Evolutionary conservation across 495 filamentous ascomycete species (phyloP).

Genomic region (Hyaloscypha hepaticicola): DNA sequence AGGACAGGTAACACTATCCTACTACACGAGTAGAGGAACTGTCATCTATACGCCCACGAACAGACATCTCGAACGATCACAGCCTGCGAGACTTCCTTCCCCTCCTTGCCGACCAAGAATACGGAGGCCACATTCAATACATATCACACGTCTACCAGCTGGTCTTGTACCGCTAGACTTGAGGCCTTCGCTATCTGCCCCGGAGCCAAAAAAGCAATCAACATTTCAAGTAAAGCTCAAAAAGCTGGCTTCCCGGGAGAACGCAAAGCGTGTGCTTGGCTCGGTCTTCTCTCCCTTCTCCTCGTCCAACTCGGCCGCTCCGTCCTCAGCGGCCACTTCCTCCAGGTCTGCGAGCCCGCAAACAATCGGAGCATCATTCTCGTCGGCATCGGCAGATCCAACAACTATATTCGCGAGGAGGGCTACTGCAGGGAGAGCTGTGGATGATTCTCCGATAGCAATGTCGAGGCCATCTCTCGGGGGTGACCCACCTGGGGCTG

Average conservation of each 20-base stretch:
- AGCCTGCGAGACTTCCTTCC: slow-evolving; percentile 34
- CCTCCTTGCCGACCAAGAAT: slow-evolving; percentile 51
- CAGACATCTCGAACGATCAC: slow-evolving; percentile 1
- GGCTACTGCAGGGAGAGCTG: neutral
- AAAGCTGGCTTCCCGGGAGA: slow-evolving; percentile 40
- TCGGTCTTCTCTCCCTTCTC: slow-evolving; percentile 34
- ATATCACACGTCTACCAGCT: slow-evolving; percentile 53
- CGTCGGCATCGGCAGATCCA: slow-evolving; percentile 22
- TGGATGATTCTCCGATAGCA: slow-evolving; percentile 9
- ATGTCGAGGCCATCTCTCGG: slow-evolving; percentile 17
- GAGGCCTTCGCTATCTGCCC: slow-evolving; percentile 34
- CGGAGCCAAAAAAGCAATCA: slow-evolving; percentile 30
- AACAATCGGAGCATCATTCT: slow-evolving; percentile 15
- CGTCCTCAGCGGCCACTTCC: slow-evolving; percentile 25
- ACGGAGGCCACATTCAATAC: slow-evolving; percentile 53
- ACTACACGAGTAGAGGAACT: slow-evolving; percentile 21
- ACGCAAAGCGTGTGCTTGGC: slow-evolving; percentile 37
- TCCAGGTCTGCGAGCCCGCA: slow-evolving; percentile 24
- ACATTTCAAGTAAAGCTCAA: slow-evolving; percentile 32
- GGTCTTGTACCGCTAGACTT: slow-evolving; percentile 51
- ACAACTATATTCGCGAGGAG: slow-evolving; percentile 27
- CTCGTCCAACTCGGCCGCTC: slow-evolving; percentile 22
- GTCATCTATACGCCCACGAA: slow-evolving; percentile 24
- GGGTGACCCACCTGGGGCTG: neutral
- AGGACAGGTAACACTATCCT: slow-evolving; percentile 16